These are phyloP conservation scores for Epichloe amarillans DNA, from an alignment of 2,329 filamentous ascomycete genomes.

Conservation along the genomic window DNA sequence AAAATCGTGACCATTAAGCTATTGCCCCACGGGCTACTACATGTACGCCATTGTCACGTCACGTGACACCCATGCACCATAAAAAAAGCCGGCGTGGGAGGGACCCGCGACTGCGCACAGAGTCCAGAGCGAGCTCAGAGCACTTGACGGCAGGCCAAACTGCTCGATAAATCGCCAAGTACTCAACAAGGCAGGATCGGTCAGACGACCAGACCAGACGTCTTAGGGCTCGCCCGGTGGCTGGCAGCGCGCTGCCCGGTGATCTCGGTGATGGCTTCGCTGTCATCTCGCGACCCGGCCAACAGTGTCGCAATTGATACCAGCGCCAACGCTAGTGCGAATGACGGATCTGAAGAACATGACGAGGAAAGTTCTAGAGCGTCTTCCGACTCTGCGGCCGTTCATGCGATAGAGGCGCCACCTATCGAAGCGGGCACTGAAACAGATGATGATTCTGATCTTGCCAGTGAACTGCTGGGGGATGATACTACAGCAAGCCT, in stretches of 20 bases:
- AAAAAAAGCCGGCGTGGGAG: no score
- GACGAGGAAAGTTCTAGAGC: background rate
- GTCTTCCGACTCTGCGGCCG: background rate
- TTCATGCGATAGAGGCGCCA: conserved; percentile 1
- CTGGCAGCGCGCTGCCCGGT: background rate
- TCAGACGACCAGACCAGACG: background rate
- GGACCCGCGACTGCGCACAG: no score
- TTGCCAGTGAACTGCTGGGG: background rate
- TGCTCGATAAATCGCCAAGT: no score
- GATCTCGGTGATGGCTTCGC: background rate
- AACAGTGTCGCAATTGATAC: background rate
- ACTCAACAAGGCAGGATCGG: no score
- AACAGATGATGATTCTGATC: conserved; percentile 4
- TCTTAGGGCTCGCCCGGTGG: background rate
- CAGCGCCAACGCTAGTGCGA: background rate
- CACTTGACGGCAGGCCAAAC: no score
- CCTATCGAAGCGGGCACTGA: background rate
- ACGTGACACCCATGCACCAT: no score
- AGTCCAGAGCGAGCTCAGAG: no score
- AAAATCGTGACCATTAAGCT: background rate
- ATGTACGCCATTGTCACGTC: no score
- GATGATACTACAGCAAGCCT: conserved; percentile 4
- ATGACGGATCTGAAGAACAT: background rate
- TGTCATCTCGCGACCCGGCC: background rate
- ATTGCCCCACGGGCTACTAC: no score